Evolutionary conservation across 2,329 filamentous ascomycete genomes (phyloP).

Genomic region (Botrytis squamosa): DNA sequence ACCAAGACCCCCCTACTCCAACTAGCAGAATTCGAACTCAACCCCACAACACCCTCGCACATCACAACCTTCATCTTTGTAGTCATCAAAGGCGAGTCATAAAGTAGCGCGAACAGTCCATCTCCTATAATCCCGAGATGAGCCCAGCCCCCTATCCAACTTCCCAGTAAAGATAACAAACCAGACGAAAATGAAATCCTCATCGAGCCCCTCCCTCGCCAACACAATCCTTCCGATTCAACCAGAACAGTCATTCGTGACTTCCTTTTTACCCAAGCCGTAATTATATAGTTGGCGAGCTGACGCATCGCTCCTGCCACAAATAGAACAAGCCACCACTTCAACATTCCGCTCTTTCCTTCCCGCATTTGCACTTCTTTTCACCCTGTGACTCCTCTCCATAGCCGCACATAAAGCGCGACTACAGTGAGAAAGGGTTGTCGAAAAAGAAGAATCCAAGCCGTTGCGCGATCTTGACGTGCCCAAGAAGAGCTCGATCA

Average conservation of each 20-base stretch:
- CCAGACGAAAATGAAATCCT: neutral
- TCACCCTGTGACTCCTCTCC: conserved; percentile 46
- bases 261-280: neutral
- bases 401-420: conserved; percentile 48
- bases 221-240: neutral
- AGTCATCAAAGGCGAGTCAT: neutral
- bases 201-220: neutral
- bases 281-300: neutral
- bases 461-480: conserved; percentile 50
- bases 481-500: conserved; percentile 30
- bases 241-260: neutral
- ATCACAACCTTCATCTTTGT: too few relatives aligned
- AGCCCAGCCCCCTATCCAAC: neutral
- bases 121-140: too few relatives aligned
- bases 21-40: too few relatives aligned
- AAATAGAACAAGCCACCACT: neutral
- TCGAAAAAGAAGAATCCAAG: conserved; percentile 38
- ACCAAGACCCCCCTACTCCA: too few relatives aligned
- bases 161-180: neutral
- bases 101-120: neutral
- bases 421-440: conserved; percentile 26
- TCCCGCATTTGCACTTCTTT: neutral
- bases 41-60: too few relatives aligned
- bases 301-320: neutral
- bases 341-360: neutral